Percentiles rank a stretch among this genome's conserved stretches.
phyloP scores from a whole-genome alignment of 2,329 filamentous ascomycete species.

The Pseudogymnoascus sp. region DNA sequence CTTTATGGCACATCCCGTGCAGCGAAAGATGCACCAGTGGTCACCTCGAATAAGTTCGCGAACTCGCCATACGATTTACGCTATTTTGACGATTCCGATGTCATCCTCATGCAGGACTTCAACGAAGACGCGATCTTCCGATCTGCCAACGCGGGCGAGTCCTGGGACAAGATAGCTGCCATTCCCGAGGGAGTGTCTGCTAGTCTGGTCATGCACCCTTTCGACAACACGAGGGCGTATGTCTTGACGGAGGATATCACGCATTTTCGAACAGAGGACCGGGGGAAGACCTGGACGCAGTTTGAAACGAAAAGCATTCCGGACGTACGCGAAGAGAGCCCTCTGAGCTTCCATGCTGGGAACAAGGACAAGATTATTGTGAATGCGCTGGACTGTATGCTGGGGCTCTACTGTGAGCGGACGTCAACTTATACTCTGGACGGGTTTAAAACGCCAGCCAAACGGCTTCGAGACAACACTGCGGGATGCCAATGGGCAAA shows the following conservation, averaged over 20 bases:
- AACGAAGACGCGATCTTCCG: slow-evolving; percentile 60
- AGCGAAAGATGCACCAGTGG: slow-evolving; percentile 43
- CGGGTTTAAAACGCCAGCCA: slow-evolving; percentile 63
- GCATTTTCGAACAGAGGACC: slow-evolving; percentile 79
- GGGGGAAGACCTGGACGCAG: slow-evolving; percentile 69
- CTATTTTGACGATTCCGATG: slow-evolving; percentile 87
- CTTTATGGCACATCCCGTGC: slow-evolving; percentile 20
- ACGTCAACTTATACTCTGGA: slow-evolving; percentile 68
- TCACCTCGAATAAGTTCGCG: slow-evolving; percentile 58
- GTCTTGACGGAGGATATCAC: slow-evolving; percentile 58
- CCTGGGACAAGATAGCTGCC: slow-evolving; percentile 60
- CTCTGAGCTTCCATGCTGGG: slow-evolving; percentile 70
- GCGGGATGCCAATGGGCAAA: slow-evolving; percentile 84
- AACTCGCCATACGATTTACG: slow-evolving; percentile 60
- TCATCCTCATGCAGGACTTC: slow-evolving; percentile 65
- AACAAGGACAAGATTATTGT: slow-evolving; percentile 83
- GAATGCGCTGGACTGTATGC: slow-evolving; percentile 61
- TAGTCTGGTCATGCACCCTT: slow-evolving; percentile 67
- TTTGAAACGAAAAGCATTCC: slow-evolving; percentile 58
- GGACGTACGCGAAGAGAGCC: slow-evolving; percentile 36
- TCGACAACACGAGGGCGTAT: slow-evolving; percentile 70
- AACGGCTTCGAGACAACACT: slow-evolving; percentile 58
- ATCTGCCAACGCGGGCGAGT: slow-evolving; percentile 70
- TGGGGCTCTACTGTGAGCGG: slow-evolving; percentile 53
- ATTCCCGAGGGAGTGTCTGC: slow-evolving; percentile 55